Evolutionary conservation across 2,329 filamentous ascomycete species (phyloP), one percentile per base, ranked within the genome.

Genomic region (Capronia americana): DNA sequence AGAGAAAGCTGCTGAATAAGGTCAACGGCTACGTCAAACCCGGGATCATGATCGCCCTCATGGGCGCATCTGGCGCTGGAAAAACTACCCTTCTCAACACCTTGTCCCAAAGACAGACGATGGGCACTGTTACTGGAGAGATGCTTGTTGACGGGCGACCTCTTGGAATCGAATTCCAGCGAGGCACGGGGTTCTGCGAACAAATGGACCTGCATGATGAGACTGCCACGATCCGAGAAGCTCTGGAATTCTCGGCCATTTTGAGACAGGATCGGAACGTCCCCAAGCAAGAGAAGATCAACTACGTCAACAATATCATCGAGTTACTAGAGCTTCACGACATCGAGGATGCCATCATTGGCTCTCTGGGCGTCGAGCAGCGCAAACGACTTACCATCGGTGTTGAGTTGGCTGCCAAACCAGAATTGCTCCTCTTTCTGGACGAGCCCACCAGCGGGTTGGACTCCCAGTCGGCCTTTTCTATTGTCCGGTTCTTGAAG

Each of bases 21-120:
- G 86, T 95, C 66, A 89, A 84, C 64, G 92, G 92, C 1, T 94
- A 91, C 71, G 91, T 88, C 1, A 93, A 92, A 73, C 92, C 92
- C 0, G 92, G 92, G 20, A 79, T 90, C 20, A 88, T 96, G 85
- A 88, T 92, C 51, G 92, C 92, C 0, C 81, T 96, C 0, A 92
- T 95, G 83, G 92, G 92, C 61, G 90, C 90, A 1, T 92, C 87
- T 3, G 91, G 91, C 51, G 92, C 92, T 8, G 92, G 92, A 12
- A 96, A 96, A 79, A 93, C 91, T 0, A 95, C 92, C 0, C 80
- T 96, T 0, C 82, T 96, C 20, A 93, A 95, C 76, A 92, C 90
- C 0, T 79, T 91, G 1, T 88, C 91, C 0, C 90, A 93, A 73
- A 86, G 92, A 2, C 89, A 92, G 75, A 88, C 81, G 17, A 83